A percentile compares a stretch with the other conserved stretches of the same genome.
Conservation (phyloP, 257 asterid species). For the Fraxinus americana region DNA sequence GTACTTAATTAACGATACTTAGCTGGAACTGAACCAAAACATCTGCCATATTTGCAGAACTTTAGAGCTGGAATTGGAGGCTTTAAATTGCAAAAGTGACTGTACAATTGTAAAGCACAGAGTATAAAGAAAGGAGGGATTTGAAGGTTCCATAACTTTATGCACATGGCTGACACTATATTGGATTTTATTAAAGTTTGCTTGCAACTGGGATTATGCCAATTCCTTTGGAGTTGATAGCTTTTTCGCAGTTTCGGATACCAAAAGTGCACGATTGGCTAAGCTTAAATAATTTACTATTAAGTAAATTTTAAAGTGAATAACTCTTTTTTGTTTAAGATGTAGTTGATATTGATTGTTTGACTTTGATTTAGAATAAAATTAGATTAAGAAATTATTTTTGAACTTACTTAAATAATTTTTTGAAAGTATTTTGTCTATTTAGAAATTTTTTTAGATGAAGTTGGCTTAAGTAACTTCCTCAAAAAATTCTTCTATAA, state of each 20-base stretch:
- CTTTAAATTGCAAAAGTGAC: slow-evolving; percentile 36
- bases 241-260: background rate
- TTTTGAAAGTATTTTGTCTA: too few species aligned
- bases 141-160: slow-evolving; percentile 38
- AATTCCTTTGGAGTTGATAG: background rate
- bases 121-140: slow-evolving; percentile 16
- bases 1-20: slow-evolving; percentile 4
- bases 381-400: too few species aligned
- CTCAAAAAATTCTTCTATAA: too few species aligned
- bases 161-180: slow-evolving; percentile 50
- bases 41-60: slow-evolving; percentile 24
- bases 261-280: background rate
- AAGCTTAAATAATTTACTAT: too few species aligned
- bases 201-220: slow-evolving; percentile 42
- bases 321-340: too few species aligned
- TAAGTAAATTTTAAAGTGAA: too few species aligned
- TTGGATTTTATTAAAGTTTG: slow-evolving; percentile 39
- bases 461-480: too few species aligned
- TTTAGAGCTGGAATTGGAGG: slow-evolving; percentile 49
- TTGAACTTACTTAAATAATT: too few species aligned
- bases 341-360: too few species aligned
- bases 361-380: too few species aligned
- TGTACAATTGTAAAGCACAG: slow-evolving; percentile 32
- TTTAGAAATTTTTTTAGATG: too few species aligned
- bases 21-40: slow-evolving; percentile 22